Percentiles rank a stretch among this genome's conserved stretches.
These are phyloP conservation scores for Paspalum notatum DNA, from an alignment of 176 grass and related monocot species.

Conservation along the genomic window DNA sequence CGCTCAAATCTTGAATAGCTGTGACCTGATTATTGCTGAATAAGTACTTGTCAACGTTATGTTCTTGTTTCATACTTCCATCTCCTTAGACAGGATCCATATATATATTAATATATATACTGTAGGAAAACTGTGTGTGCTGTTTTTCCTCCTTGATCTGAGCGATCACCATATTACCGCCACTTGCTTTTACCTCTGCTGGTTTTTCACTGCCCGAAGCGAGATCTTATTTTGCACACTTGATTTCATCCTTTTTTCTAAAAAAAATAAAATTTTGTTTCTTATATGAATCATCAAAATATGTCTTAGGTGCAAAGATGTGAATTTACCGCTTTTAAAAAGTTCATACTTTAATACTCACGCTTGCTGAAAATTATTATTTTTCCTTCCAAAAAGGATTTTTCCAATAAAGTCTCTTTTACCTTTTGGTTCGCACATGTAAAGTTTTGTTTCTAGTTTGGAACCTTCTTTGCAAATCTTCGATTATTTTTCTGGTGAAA, in stretches of 20 bases:
- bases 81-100: not conserved
- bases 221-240: not conserved
- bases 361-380: not conserved
- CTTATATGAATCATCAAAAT: not conserved
- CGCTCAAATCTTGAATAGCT: not conserved
- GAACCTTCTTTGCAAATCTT: not conserved
- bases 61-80: not conserved
- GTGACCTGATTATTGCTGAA: not conserved
- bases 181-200: not conserved
- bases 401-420: not conserved
- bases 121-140: not conserved
- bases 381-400: not conserved
- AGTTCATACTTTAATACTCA: not conserved
- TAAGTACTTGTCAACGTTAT: not conserved
- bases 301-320: conserved; percentile 6
- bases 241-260: not conserved
- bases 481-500: conserved; percentile 14
- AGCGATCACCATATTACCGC: not conserved
- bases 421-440: not conserved
- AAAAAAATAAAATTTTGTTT: not conserved
- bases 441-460: not conserved
- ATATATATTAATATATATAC: not conserved
- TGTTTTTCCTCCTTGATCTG: not conserved
- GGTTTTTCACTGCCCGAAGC: not conserved
- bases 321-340: not conserved